These are phyloP conservation scores for Agapanthus africanus DNA, from an alignment of 106 monocot species.

Conservation along the genomic window DNA sequence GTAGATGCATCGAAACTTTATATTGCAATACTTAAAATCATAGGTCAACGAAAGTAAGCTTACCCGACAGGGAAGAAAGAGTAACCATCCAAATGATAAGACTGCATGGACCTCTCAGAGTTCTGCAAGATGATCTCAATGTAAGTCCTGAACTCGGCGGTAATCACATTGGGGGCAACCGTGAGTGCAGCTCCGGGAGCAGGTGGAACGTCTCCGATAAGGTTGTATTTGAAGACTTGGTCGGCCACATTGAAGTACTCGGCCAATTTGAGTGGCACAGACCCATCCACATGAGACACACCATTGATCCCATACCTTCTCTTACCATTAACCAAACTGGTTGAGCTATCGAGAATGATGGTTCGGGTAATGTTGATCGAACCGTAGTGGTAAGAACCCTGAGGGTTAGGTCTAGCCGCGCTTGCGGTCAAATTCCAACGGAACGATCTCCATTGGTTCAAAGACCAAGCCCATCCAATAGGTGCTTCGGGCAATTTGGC, in stretches of 20 bases:
- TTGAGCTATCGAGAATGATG: conserved; percentile 32
- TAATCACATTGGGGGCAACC: conserved; percentile 42
- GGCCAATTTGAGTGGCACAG: conserved; percentile 52
- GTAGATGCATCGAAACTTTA: too few relatives aligned
- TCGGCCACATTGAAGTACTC: conserved; percentile 56
- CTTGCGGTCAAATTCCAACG: conserved; percentile 51
- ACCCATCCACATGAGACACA: conserved; percentile 33
- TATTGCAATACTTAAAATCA: too few relatives aligned
- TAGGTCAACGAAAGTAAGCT: too few relatives aligned
- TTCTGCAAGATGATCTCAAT: conserved; percentile 78
- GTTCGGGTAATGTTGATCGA: conserved; percentile 42
- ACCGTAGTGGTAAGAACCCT: conserved; percentile 57
- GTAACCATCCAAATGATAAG: conserved; percentile 71
- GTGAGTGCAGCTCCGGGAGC: background rate
- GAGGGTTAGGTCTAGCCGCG: conserved; percentile 50
- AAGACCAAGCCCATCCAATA: conserved; percentile 29
- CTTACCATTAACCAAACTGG: conserved; percentile 39
- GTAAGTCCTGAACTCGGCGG: conserved; percentile 39
- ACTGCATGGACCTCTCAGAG: conserved; percentile 42
- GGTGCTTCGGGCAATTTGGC: conserved; percentile 24
- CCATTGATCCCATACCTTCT: conserved; percentile 55
- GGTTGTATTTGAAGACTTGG: conserved; percentile 49
- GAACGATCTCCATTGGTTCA: conserved; percentile 49
- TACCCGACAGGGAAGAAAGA: conserved; percentile 79
- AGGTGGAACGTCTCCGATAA: conserved; percentile 39